Conservation (phyloP, 176 grass and related monocot species). For the Pharus latifolius region DNA sequence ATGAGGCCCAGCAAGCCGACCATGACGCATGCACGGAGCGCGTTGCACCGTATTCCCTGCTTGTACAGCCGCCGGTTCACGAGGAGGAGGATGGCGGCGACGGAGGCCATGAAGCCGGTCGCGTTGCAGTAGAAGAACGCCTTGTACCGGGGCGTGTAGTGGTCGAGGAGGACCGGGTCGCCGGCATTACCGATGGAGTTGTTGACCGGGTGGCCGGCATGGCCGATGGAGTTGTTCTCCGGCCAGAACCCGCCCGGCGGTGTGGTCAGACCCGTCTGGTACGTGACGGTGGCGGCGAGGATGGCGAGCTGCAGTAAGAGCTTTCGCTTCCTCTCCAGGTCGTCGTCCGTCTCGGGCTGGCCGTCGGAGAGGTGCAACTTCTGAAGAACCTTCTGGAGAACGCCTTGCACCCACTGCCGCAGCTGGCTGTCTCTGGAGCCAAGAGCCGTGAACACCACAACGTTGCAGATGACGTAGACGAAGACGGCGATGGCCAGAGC, state of each 20-base stretch:
- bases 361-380: background rate
- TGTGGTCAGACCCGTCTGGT: background rate
- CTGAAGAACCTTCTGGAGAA: no score
- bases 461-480: background rate
- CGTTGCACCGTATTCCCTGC: background rate
- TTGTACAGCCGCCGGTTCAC: background rate
- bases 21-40: background rate
- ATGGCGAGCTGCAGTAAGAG: background rate
- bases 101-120: background rate
- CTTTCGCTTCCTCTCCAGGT: background rate
- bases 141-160: conserved; percentile 10
- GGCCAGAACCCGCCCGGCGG: conserved; percentile 1
- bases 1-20: background rate
- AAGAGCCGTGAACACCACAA: background rate
- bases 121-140: conserved; percentile 25
- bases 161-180: background rate
- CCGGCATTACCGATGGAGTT: background rate
- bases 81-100: background rate
- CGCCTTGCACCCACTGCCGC: no score
- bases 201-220: background rate
- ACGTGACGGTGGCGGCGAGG: background rate
- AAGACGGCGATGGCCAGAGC: background rate
- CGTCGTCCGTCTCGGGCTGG: background rate
- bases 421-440: no score
- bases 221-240: no score